Percentiles rank a stretch among this genome's conserved stretches.
phyloP scores from a whole-genome alignment of 163 green algal genomes.

The Coccomyxa subellipsoidea region DNA sequence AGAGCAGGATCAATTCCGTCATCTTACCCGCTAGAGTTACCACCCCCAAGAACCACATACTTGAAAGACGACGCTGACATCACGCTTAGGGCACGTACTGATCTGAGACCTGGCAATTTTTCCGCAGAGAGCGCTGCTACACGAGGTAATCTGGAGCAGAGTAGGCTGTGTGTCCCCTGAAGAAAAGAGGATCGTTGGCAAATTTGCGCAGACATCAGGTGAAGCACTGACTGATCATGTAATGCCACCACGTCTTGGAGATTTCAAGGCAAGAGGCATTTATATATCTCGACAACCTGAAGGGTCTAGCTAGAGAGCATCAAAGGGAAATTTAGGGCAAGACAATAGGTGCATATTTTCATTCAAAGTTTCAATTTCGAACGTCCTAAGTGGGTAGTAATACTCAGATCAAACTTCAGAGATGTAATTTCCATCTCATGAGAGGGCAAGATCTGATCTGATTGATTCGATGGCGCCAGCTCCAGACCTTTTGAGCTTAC shows the following conservation, averaged over 20 bases:
- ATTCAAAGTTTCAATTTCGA: too few relatives aligned
- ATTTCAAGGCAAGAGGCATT: background rate
- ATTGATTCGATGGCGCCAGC: background rate
- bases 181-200: background rate
- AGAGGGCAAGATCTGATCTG: too few relatives aligned
- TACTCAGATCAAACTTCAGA: too few relatives aligned
- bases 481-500: background rate
- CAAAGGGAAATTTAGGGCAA: too few relatives aligned
- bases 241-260: background rate
- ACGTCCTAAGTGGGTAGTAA: too few relatives aligned
- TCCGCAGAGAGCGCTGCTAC: background rate
- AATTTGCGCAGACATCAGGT: background rate
- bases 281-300: too few relatives aligned
- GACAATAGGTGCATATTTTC: too few relatives aligned
- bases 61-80: constrained; percentile 31
- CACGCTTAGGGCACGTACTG: background rate
- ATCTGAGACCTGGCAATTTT: background rate
- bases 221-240: background rate
- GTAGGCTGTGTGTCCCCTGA: background rate
- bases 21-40: constrained; percentile 63
- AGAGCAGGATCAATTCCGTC: too few relatives aligned
- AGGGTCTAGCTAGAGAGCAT: too few relatives aligned
- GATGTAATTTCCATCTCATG: too few relatives aligned
- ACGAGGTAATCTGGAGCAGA: background rate
- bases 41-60: constrained; percentile 76